Evolutionary conservation across 768 basidiomycete genomes (phyloP).

Genomic region (Boletus reticulatus): DNA sequence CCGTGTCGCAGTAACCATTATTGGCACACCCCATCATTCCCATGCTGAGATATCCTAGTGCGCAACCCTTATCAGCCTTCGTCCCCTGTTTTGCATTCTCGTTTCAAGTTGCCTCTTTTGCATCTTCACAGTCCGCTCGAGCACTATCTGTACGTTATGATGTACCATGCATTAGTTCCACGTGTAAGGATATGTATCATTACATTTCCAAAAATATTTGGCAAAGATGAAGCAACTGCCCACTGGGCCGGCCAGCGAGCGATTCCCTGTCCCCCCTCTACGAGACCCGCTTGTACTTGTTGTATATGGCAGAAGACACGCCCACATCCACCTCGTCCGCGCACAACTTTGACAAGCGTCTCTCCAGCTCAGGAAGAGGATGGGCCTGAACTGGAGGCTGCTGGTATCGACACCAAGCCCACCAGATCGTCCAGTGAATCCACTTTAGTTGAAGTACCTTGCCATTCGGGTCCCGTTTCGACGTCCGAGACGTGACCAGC

Average conservation of each 20-base stretch:
- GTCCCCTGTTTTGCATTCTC: slow-evolving; percentile 6
- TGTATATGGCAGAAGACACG: slow-evolving; percentile 28
- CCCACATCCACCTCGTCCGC: slow-evolving; percentile 28
- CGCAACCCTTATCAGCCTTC: slow-evolving; percentile 6
- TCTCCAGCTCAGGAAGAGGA: slow-evolving; percentile 25
- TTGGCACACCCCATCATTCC: slow-evolving; percentile 1
- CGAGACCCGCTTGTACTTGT: slow-evolving; percentile 33
- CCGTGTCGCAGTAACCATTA: slow-evolving; percentile 3
- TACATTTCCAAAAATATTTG: background rate
- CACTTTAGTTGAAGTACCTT: slow-evolving; percentile 28
- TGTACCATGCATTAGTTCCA: slow-evolving; percentile 20
- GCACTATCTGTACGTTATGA: slow-evolving; percentile 2
- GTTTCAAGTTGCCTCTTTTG: slow-evolving; percentile 3
- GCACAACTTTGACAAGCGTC: slow-evolving; percentile 20
- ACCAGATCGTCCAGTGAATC: slow-evolving; percentile 34
- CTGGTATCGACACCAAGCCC: slow-evolving; percentile 25
- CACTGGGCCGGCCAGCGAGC: slow-evolving; percentile 12
- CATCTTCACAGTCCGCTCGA: slow-evolving; percentile 1
- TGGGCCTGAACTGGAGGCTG: slow-evolving; percentile 18
- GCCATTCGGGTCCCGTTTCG: slow-evolving; percentile 19
- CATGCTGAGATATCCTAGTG: slow-evolving; percentile 23
- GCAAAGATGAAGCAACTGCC: background rate
- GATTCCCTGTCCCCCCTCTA: background rate
- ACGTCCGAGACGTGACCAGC: slow-evolving; percentile 27
- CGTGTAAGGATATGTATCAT: slow-evolving; percentile 17